Evolutionary conservation across 768 basidiomycete species (phyloP).

Genomic region (Leccinum arenicola): DNA sequence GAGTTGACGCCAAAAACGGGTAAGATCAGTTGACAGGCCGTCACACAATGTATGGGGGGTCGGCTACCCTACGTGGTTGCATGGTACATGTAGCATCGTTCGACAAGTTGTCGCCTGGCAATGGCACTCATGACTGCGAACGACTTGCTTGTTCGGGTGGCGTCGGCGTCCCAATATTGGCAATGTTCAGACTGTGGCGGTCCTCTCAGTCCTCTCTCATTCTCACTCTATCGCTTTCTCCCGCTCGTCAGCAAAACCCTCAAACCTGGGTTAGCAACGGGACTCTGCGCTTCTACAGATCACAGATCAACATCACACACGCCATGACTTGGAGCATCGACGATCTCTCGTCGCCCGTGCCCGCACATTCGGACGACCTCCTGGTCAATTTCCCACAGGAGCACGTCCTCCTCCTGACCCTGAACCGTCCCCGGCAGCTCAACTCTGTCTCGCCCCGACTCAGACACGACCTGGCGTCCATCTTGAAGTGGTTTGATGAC

Average conservation of each 20-base stretch:
- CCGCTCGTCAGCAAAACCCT: background rate
- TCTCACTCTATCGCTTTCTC: background rate
- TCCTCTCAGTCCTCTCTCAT: background rate
- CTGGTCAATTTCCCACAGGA: conserved; percentile 42
- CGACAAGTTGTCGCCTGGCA: background rate
- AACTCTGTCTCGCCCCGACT: conserved; percentile 73
- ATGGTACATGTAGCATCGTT: too few relatives aligned
- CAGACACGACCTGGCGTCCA: conserved; percentile 44
- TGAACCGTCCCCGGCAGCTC: conserved; percentile 68
- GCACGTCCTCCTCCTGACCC: conserved; percentile 51
- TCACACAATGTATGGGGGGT: background rate
- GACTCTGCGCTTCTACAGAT: background rate
- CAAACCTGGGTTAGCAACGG: background rate
- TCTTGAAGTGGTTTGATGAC: conserved; percentile 73
- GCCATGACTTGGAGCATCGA: background rate
- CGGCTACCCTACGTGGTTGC: background rate
- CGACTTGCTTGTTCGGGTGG: conserved; percentile 2
- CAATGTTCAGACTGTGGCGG: background rate
- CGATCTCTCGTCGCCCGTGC: conserved; percentile 5
- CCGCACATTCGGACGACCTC: conserved; percentile 37
- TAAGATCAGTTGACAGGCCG: background rate
- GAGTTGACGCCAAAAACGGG: background rate
- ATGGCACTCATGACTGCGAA: conserved; percentile 6
- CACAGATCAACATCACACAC: background rate
- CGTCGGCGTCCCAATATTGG: too few relatives aligned